Percentiles rank a stretch among this genome's conserved stretches.
Conservation (phyloP, 202 grass and related monocot species). For the Panicum hallii region DNA sequence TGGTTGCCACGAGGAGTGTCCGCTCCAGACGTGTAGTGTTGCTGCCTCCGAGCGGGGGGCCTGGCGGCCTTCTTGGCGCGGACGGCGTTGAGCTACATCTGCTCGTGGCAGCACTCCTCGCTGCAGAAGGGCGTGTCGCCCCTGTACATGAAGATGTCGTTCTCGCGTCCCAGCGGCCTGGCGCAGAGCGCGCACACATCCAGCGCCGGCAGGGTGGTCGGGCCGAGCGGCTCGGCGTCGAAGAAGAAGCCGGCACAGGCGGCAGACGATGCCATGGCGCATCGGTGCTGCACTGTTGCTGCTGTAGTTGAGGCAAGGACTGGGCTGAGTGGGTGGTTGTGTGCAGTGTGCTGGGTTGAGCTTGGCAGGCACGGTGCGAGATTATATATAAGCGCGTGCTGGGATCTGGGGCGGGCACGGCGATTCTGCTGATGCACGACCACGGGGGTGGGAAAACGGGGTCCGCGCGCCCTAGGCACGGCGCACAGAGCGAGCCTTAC, state of each 20-base stretch:
- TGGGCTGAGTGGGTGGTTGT: too few relatives aligned
- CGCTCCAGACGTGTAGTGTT: background rate
- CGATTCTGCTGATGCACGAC: too few relatives aligned
- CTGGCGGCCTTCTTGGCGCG: slow-evolving; percentile 25
- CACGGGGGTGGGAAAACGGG: background rate
- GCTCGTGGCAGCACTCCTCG: slow-evolving; percentile 81
- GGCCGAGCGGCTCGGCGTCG: slow-evolving; percentile 50
- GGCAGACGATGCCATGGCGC: background rate
- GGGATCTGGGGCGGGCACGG: too few relatives aligned
- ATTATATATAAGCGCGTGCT: background rate
- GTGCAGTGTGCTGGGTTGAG: too few relatives aligned
- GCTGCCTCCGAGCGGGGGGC: slow-evolving; percentile 29
- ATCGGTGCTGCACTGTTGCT: background rate
- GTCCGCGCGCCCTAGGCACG: too few relatives aligned
- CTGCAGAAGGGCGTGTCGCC: slow-evolving; percentile 90
- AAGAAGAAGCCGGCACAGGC: slow-evolving; percentile 58
- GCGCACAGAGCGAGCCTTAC: too few relatives aligned
- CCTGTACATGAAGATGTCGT: slow-evolving; percentile 86
- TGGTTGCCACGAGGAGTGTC: slow-evolving; percentile 30
- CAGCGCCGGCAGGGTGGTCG: slow-evolving; percentile 27
- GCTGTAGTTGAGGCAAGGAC: too few relatives aligned
- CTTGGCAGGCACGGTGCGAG: too few relatives aligned
- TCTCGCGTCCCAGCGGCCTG: slow-evolving; percentile 51
- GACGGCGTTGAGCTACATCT: slow-evolving; percentile 69
- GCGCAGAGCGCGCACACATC: slow-evolving; percentile 78